Conservation (phyloP, 2,329 filamentous ascomycete genomes). For the Ceratocystis papillata region DNA sequence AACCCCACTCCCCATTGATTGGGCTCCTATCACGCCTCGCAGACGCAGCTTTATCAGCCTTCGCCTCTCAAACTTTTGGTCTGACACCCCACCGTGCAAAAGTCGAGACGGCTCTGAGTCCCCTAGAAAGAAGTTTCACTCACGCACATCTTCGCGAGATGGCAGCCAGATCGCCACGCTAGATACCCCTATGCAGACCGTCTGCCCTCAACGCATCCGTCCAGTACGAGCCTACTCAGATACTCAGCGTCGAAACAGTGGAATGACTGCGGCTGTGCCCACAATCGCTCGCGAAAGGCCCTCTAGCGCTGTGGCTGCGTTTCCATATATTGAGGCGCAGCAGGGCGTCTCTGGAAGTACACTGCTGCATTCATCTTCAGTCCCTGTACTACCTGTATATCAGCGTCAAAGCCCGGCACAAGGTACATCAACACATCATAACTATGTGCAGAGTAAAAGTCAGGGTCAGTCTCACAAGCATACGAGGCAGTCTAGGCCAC, state of each 20-base stretch:
- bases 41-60: slow-evolving; percentile 31
- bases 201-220: slow-evolving; percentile 8
- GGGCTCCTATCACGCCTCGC: slow-evolving; percentile 29
- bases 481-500: neutral
- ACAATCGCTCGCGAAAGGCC: neutral
- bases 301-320: neutral
- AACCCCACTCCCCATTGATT: neutral
- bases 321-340: slow-evolving; percentile 21
- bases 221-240: slow-evolving; percentile 26
- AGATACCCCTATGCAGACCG: neutral
- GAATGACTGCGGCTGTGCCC: neutral
- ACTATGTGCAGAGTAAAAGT: slow-evolving; percentile 25
- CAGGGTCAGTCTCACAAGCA: slow-evolving; percentile 10
- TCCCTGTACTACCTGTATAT: slow-evolving; percentile 18
- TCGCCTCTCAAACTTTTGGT: slow-evolving; percentile 22
- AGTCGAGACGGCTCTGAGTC: slow-evolving; percentile 18
- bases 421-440: slow-evolving; percentile 24
- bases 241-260: slow-evolving; percentile 20
- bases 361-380: slow-evolving; percentile 1
- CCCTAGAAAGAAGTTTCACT: slow-evolving; percentile 20
- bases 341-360: neutral
- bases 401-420: slow-evolving; percentile 25
- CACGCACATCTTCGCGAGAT: slow-evolving; percentile 13
- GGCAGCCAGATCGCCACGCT: neutral
- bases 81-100: slow-evolving; percentile 25